phyloP scores from a whole-genome alignment of 768 basidiomycete species.

The Lactarius sp. region DNA sequence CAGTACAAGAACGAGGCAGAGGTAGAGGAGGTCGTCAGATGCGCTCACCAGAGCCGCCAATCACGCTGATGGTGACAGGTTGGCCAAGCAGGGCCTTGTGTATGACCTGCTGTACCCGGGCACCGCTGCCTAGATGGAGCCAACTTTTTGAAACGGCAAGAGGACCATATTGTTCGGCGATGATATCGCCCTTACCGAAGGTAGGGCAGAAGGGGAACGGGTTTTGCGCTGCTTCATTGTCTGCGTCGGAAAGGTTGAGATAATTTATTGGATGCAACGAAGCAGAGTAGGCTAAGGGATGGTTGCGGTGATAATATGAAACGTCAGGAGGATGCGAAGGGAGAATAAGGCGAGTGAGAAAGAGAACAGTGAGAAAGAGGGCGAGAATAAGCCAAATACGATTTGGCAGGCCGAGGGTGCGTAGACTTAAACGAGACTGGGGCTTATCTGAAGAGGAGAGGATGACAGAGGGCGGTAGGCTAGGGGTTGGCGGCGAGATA shows the following conservation, averaged over 20 bases:
- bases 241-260: constrained; percentile 50
- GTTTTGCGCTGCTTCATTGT: constrained; percentile 44
- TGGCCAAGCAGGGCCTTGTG: constrained; percentile 79
- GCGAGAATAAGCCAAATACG: constrained; percentile 61
- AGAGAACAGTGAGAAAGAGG: constrained; percentile 49
- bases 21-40: background rate
- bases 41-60: constrained; percentile 80
- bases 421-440: constrained; percentile 48
- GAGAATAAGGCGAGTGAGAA: constrained; percentile 52
- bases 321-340: constrained; percentile 32
- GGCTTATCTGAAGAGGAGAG: constrained; percentile 42
- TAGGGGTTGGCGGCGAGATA: constrained; percentile 46
- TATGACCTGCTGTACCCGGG: constrained; percentile 75
- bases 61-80: constrained; percentile 83
- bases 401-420: constrained; percentile 58
- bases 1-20: background rate
- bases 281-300: constrained; percentile 29
- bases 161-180: constrained; percentile 76
- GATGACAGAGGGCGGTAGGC: constrained; percentile 38
- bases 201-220: constrained; percentile 93
- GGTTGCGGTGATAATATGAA: constrained; percentile 28
- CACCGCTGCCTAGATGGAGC: constrained; percentile 74
- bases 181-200: constrained; percentile 74
- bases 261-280: constrained; percentile 75
- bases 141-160: constrained; percentile 68